Percentiles rank a stretch among this genome's conserved stretches.
phyloP scores from a whole-genome alignment of 2,329 filamentous ascomycete species.

The Coleophoma crateriformis region DNA sequence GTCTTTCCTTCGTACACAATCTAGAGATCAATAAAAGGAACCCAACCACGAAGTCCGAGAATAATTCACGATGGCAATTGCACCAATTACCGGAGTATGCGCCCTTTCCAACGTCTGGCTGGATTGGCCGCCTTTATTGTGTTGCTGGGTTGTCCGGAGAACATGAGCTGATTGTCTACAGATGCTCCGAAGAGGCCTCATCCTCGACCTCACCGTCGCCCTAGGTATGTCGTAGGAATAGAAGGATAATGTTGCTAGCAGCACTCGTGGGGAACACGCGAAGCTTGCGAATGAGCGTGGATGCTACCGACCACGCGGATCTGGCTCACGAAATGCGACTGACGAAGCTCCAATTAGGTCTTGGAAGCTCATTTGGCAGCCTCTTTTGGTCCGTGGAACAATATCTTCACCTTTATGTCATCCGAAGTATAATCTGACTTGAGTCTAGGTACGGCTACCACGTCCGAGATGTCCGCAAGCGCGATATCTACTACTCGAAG shows the following conservation, averaged over 20 bases:
- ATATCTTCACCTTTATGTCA: background rate
- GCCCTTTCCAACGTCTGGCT: background rate
- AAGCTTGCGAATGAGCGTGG: too few relatives aligned
- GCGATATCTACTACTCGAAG: conserved; percentile 35
- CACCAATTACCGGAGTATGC: conserved; percentile 31
- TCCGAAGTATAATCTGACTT: conserved; percentile 4
- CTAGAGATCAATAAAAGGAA: conserved; percentile 21
- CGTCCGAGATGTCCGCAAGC: conserved; percentile 31
- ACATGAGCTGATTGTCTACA: conserved; percentile 27
- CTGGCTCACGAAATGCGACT: conserved; percentile 2
- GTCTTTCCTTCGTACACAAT: background rate
- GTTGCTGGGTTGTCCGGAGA: conserved; percentile 2
- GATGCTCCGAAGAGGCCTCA: conserved; percentile 53
- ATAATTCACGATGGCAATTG: conserved; percentile 25
- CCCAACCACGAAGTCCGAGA: conserved; percentile 16
- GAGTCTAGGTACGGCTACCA: conserved; percentile 33
- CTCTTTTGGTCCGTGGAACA: conserved; percentile 44
- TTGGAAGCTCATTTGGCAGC: conserved; percentile 47
- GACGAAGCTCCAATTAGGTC: conserved; percentile 32
- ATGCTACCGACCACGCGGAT: too few relatives aligned
- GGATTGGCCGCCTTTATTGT: too few relatives aligned
- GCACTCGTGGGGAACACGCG: too few relatives aligned
- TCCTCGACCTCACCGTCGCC: conserved; percentile 52
- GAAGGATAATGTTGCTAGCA: too few relatives aligned
- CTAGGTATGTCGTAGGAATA: conserved; percentile 36